Conservation (phyloP, 371 early-diverging fungal species). For the Smittium culicis region DNA sequence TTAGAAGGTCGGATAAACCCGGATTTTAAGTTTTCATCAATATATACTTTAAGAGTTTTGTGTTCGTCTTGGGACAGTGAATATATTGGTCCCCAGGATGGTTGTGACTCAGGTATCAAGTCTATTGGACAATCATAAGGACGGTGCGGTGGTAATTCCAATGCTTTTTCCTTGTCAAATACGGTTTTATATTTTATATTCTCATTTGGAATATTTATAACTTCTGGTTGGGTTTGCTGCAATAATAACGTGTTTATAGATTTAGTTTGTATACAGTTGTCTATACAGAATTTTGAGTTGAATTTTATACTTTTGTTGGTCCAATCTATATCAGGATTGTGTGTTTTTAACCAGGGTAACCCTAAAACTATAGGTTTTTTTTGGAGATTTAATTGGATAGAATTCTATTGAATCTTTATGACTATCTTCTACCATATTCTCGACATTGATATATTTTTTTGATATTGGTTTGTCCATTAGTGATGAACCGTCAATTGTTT, state of each 20-base stretch:
- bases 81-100: background rate
- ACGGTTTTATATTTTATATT: background rate
- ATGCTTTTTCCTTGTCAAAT: background rate
- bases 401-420: background rate
- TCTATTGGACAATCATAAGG: background rate
- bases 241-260: background rate
- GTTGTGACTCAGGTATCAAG: background rate
- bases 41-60: background rate
- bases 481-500: background rate
- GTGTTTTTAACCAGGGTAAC: background rate
- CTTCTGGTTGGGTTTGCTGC: background rate
- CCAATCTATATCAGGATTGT: background rate
- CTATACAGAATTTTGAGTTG: background rate
- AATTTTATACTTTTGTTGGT: background rate
- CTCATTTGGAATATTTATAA: background rate
- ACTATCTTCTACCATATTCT: no score
- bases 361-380: background rate
- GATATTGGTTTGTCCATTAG: no score
- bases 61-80: background rate
- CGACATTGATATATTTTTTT: no score
- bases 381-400: background rate
- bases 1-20: conserved; percentile 14
- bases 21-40: background rate
- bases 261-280: background rate
- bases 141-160: background rate